Evolutionary conservation across 2,329 filamentous ascomycete genomes (phyloP), one percentile per base, ranked within the genome.

Genomic region (Neoscytalidium dimidiatum): DNA sequence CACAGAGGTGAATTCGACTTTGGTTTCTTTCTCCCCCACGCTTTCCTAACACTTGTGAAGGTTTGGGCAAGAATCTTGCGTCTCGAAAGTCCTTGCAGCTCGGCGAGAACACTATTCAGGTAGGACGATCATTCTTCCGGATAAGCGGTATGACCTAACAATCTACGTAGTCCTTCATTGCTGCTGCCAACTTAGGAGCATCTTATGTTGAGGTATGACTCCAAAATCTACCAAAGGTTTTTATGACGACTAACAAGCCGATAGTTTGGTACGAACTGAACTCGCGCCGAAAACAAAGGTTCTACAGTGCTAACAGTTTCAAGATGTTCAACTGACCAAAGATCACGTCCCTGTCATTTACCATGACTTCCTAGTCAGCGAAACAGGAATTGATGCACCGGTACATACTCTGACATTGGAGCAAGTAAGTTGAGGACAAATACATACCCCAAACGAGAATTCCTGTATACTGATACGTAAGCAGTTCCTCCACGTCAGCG

Each of bases 271-370:
- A 72, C 41, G 68, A 33, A 29, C 17, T 9, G 9, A 26, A 17
- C 3, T 33, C 8, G 4, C 21, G 17, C 33, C 13, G 4, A 46
- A 17, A 23, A 23, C 8, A 13, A 31, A 23, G 6, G 23, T 29
- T 64, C 11, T 43, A 13, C 2, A n/a, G 23, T 64, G 21, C 58
- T 64, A 19, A 67, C 33, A n/a, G 35, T 14, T 21, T 64, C 62
- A 91, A 72, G 95, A 99, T 75, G 95, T 99, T 0, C 95, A 99
- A 75, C 83, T 99, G 43, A 99, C 95, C n/a, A 99, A 99, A 74
- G 95, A 99, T 74, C 93, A 96, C 72, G 93, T 99, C 1, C 95
- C 95, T 0, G 94, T 99, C 69, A 97, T 99, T 72, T 99, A 99
- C 75, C 95, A 99, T 75, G 95, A 99, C 77, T 99, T 99, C 73